Base-by-base conservation (phyloP, 2,329 filamentous ascomycete species). In the Verticillium longisporum region DNA sequence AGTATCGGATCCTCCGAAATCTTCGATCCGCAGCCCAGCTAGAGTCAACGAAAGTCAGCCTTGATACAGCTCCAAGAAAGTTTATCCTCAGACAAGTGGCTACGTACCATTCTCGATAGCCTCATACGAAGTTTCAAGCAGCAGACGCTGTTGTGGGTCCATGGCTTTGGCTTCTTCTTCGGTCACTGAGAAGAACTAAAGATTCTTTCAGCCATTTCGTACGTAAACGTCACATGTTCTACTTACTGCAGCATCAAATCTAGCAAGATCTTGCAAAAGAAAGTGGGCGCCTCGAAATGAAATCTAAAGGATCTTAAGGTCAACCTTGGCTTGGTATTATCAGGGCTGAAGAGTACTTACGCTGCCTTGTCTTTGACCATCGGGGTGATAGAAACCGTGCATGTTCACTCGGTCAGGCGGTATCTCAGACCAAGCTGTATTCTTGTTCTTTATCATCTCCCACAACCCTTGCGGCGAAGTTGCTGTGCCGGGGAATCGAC, bases 311-410 rank as follows among this genome's bases (percentile, higher is more conserved):
- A 13, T 61, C 37, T 6, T 10, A 26, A 53, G 14, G 45, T 38
- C 36, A 38, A n/a, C 18, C 13, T 55, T 11, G 34, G 37, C 9
- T 56, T 15, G n/a, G 38, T 57, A n/a, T 50, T 3, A 15, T 34
- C 3, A 33, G 11, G 11, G 32, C 37, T 15, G n/a, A 31, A 9
- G 2, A 26, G 2, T 18, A 67, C 78, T 67, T 68, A 82, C 80
- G 64, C 76, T 78, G 50, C 80, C 81, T 61, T 80, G 76, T 7
- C 79, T 73, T 55, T 78, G 75, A 6, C 76, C 76, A 21, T 81
- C 77, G 0, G 81, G 81, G 65, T 85, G 83, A 64, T 80, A 81
- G 66, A 82, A 84, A n/a, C 78, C 78, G 14, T 79, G 72, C 37
- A 80, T 75, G 50, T 84, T 82, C 64, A 85, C 77, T 10, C 83